Percentiles rank a stretch among this genome's conserved stretches.
Evolutionary conservation across 257 asterid species (phyloP).

Genomic region (Petunia secreta): DNA sequence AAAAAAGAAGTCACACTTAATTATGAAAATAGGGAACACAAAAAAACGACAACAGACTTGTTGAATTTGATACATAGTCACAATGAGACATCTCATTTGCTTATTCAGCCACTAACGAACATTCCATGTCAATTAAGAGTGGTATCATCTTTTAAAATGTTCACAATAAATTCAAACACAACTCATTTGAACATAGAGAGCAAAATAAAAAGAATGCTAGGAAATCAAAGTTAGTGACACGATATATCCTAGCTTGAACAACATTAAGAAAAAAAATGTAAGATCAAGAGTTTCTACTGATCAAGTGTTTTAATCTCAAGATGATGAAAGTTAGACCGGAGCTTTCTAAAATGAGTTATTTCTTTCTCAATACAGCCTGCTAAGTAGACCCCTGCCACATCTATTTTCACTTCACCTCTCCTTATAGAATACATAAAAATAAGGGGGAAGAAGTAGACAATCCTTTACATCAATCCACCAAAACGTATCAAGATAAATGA

Average conservation of each 20-base stretch:
- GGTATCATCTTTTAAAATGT: too few relatives aligned
- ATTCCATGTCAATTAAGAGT: too few relatives aligned
- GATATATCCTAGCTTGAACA: background rate
- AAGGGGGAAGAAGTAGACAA: background rate
- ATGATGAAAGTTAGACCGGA: conserved; percentile 7
- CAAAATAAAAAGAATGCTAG: background rate
- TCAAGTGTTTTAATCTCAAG: background rate
- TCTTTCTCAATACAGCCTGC: background rate
- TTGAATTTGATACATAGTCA: too few relatives aligned
- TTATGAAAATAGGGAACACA: too few relatives aligned
- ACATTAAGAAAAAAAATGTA: background rate
- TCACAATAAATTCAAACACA: background rate
- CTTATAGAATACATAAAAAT: background rate
- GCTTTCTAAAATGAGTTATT: background rate
- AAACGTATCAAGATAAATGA: too few relatives aligned
- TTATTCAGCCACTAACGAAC: too few relatives aligned
- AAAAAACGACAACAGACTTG: too few relatives aligned
- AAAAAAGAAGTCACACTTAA: too few relatives aligned
- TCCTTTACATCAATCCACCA: background rate
- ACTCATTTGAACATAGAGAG: background rate
- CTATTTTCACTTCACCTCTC: background rate
- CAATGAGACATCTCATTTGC: too few relatives aligned
- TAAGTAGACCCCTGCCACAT: background rate
- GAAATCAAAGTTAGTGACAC: background rate
- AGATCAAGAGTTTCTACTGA: background rate